Percentiles rank a stretch among this genome's conserved stretches.
Conservation (phyloP, 768 basidiomycete genomes). For the Cystofilobasidium capitatum region DNA sequence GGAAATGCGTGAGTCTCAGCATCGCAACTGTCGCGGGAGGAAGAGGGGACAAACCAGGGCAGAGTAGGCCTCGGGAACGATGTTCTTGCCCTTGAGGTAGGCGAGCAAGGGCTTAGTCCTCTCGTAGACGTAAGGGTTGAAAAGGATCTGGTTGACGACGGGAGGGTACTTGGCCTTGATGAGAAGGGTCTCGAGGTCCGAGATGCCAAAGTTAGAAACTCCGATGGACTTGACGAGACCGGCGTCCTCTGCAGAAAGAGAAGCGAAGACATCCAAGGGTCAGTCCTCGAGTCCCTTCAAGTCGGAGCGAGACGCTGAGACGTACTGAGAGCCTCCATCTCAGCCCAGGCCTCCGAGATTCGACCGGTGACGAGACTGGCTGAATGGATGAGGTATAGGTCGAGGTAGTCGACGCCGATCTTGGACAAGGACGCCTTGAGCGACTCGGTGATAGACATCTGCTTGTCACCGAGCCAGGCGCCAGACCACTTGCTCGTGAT, state of each 20-base stretch:
- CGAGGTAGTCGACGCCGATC: constrained; percentile 55
- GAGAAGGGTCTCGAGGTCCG: constrained; percentile 48
- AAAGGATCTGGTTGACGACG: constrained; percentile 61
- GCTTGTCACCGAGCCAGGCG: constrained; percentile 10
- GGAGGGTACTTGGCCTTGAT: constrained; percentile 51
- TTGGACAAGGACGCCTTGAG: constrained; percentile 33
- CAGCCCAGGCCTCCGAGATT: constrained; percentile 44
- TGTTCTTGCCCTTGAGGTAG: constrained; percentile 50
- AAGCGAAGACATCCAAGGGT: not conserved
- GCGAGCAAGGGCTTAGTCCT: constrained; percentile 51
- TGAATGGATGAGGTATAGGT: constrained; percentile 57
- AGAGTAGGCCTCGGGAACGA: constrained; percentile 59
- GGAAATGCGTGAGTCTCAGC: not conserved
- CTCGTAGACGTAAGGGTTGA: constrained; percentile 64
- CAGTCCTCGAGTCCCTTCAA: too few relatives aligned
- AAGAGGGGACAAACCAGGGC: constrained; percentile 53
- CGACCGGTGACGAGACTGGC: constrained; percentile 38
- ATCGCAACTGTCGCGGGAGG: too few relatives aligned
- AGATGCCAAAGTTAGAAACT: constrained; percentile 57
- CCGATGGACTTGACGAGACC: constrained; percentile 44
- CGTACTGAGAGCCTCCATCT: constrained; percentile 51
- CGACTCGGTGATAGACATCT: not conserved
- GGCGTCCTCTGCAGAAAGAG: constrained; percentile 7
- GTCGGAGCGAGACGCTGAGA: constrained; percentile 31
- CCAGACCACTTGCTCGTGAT: constrained; percentile 29